These are phyloP conservation scores for Sporothrix humicola DNA, from an alignment of 2,329 filamentous ascomycete species.

Conservation along the genomic window DNA sequence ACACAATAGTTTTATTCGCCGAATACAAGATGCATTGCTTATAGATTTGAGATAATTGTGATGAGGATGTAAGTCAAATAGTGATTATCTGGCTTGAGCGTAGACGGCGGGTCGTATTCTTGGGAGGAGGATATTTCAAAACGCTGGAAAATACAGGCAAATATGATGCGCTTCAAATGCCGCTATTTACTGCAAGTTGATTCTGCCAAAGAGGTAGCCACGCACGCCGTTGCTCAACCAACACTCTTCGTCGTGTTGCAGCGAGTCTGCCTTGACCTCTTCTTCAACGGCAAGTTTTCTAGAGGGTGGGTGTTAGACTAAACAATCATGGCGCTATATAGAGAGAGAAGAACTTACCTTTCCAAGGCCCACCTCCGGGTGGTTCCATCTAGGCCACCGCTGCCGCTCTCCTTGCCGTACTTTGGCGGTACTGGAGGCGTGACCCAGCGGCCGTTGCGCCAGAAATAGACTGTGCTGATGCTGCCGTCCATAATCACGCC, in stretches of 20 bases:
- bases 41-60: not conserved
- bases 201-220: conserved; percentile 68
- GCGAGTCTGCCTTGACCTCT: conserved; percentile 60
- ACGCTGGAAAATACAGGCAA: too few relatives aligned
- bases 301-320: not conserved
- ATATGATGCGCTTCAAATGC: not conserved
- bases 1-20: not conserved
- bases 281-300: conserved; percentile 70
- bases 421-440: conserved; percentile 69
- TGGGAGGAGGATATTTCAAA: too few relatives aligned
- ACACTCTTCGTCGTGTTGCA: conserved; percentile 75
- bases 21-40: not conserved
- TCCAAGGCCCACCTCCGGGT: conserved; percentile 83
- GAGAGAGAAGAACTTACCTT: conserved; percentile 51
- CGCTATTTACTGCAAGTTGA: conserved; percentile 41
- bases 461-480: conserved; percentile 82
- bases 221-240: conserved; percentile 90
- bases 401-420: conserved; percentile 51
- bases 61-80: not conserved
- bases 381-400: conserved; percentile 82
- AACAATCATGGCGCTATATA: not conserved
- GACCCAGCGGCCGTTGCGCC: conserved; percentile 73
- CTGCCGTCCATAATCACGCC: conserved; percentile 83
- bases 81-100: not conserved
- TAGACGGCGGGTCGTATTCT: too few relatives aligned